Base-by-base conservation (phyloP, 371 early-diverging fungal genomes). In the Lichtheimia hyalospora region DNA sequence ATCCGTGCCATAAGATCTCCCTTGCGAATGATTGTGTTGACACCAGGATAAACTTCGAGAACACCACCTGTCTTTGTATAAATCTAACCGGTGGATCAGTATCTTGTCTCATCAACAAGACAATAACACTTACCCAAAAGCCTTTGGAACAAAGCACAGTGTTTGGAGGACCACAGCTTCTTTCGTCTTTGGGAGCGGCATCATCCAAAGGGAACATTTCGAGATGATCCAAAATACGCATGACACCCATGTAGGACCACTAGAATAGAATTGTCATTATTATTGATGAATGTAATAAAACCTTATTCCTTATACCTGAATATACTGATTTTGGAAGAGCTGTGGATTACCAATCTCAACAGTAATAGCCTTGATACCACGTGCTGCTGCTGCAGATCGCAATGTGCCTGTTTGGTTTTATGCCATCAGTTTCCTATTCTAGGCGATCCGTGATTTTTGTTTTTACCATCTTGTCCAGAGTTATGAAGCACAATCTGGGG, bases 1-100 rank as follows among this genome's bases (percentile, higher is more conserved):
- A 96, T 83, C 6, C 92, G 82, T 1, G 96, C 96, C 77, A 96
- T 93, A 34, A 92, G 61, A 51, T 92, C 92, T 42, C 92, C 93
- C 59, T 94, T 93, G 41, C 84, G 81, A 20, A 96, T 87, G 64
- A 92, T 89, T 0, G 92, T 90, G 69, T 92, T 94, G 21, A 95
- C 91, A 52, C 84, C 86, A 0, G 96, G 96, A 51, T 91, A 85
- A 2, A 96, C 96, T 60, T 88, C 89, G 21, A 93, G 69, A 12
- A 92, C 90, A 52, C 92, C 92, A 3, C 89, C 89, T 8, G 87
- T 88, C 53, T 71, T 82, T 13, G 78, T 80, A 46, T 74, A 81
- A 24, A 75, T 77, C 74, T 71, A 61, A 49, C 23, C 14, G 10
- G 23, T 5, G 8, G 39, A 28, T 8, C 77, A 83, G 7, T 75